These are phyloP conservation scores for Kwoniella mangroviensis DNA, from an alignment of 768 basidiomycete species.

Conservation along the genomic window DNA sequence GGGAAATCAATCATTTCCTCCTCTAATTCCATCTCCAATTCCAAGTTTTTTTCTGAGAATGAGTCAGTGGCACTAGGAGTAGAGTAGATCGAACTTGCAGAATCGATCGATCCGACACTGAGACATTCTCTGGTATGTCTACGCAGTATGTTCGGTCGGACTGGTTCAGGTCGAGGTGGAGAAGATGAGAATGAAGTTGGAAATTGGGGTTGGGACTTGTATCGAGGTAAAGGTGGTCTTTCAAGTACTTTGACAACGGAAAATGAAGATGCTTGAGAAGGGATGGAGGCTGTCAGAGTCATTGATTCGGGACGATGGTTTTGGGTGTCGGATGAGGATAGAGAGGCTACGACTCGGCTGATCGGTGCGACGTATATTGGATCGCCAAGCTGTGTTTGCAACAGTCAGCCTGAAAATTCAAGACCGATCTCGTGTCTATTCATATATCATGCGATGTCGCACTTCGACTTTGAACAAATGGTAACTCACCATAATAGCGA, in stretches of 20 bases:
- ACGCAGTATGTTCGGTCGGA: constrained; percentile 6
- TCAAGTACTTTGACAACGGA: neutral
- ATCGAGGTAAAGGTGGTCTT: constrained; percentile 6
- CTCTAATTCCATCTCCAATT: neutral
- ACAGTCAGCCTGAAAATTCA: too few relatives aligned
- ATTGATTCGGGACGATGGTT: neutral
- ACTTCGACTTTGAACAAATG: too few relatives aligned
- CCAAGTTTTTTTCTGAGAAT: neutral
- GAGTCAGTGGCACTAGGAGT: neutral
- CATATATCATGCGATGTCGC: neutral
- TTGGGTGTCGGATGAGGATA: neutral
- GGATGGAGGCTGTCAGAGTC: neutral
- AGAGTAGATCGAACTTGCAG: constrained; percentile 11
- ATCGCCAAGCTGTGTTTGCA: constrained; percentile 5
- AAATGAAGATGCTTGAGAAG: neutral
- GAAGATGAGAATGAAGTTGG: constrained; percentile 12
- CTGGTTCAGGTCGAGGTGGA: constrained; percentile 8
- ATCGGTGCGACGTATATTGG: constrained; percentile 17
- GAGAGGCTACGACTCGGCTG: constrained; percentile 14
- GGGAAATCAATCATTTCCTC: constrained; percentile 6
- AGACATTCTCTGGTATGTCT: constrained; percentile 9
- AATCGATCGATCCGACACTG: constrained; percentile 6
- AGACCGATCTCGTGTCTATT: neutral
- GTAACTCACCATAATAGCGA: constrained; percentile 22
- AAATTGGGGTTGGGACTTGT: constrained; percentile 19